phyloP scores from a whole-genome alignment of 1,284 basidiomycete genomes.

The Lentinus polychrous region DNA sequence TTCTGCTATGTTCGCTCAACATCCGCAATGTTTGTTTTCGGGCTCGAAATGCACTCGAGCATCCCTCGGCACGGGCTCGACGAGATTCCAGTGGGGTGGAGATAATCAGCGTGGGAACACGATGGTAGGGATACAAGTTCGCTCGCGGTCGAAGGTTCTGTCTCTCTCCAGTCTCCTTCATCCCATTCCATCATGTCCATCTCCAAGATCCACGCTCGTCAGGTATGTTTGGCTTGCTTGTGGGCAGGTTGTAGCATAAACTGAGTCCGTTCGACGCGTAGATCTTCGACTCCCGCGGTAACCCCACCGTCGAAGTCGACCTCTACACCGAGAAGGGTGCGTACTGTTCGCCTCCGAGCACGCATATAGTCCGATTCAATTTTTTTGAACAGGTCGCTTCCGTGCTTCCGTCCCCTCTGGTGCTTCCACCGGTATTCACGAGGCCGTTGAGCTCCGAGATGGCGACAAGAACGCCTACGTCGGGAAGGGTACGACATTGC shows the following conservation, averaged over 20 bases:
- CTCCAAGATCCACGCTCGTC: slow-evolving; percentile 82
- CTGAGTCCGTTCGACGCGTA: slow-evolving; percentile 26
- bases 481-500: slow-evolving; percentile 72
- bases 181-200: slow-evolving; percentile 65
- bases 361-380: too few species aligned
- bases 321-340: slow-evolving; percentile 80
- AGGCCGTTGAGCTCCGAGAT: slow-evolving; percentile 98
- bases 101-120: slow-evolving; percentile 21
- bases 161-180: slow-evolving; percentile 15
- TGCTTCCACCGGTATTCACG: slow-evolving; percentile 97
- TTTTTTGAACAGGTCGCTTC: slow-evolving; percentile 67
- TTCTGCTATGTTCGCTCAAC: too few species aligned
- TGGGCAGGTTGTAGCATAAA: too few species aligned
- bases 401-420: slow-evolving; percentile 95
- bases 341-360: neutral
- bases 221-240: slow-evolving; percentile 43
- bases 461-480: slow-evolving; percentile 90
- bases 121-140: slow-evolving; percentile 6
- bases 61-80: too few species aligned
- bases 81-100: neutral
- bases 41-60: too few species aligned
- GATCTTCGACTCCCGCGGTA: slow-evolving; percentile 97
- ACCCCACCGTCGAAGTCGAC: slow-evolving; percentile 96
- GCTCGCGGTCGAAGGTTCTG: slow-evolving; percentile 8
- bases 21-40: too few species aligned